Conservation (phyloP, 2,329 filamentous ascomycete genomes). For the Alternaria longipes region DNA sequence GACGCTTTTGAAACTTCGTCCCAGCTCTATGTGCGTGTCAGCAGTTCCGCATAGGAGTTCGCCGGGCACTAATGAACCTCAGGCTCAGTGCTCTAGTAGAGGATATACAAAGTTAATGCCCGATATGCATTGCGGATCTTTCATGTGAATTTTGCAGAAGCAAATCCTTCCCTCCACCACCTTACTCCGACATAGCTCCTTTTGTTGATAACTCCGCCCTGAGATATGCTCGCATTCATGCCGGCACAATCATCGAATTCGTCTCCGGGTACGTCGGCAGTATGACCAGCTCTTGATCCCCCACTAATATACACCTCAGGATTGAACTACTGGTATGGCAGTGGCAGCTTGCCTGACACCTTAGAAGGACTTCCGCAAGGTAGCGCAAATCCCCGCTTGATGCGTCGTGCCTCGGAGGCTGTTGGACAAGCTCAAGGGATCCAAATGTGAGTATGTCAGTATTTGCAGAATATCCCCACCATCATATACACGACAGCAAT, state of each 20-base stretch:
- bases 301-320: slow-evolving; percentile 32
- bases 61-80: slow-evolving; percentile 38
- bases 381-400: slow-evolving; percentile 35
- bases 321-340: slow-evolving; percentile 48
- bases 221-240: slow-evolving; percentile 51
- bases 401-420: slow-evolving; percentile 47
- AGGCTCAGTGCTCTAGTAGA: slow-evolving; percentile 33
- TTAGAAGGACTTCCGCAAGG: slow-evolving; percentile 39
- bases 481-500: slow-evolving; percentile 6
- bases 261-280: slow-evolving; percentile 40
- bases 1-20: slow-evolving; percentile 45
- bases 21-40: slow-evolving; percentile 44
- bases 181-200: slow-evolving; percentile 32
- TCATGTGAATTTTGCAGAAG: slow-evolving; percentile 34
- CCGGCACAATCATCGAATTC: slow-evolving; percentile 47
- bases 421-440: slow-evolving; percentile 40
- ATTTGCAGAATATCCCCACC: slow-evolving; percentile 6
- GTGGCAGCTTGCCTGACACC: slow-evolving; percentile 39
- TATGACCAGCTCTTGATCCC: slow-evolving; percentile 6
- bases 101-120: slow-evolving; percentile 46
- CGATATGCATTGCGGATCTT: slow-evolving; percentile 41
- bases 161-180: slow-evolving; percentile 32
- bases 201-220: slow-evolving; percentile 28
- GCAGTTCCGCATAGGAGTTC: slow-evolving; percentile 39
- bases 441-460: slow-evolving; percentile 38